Conservation (phyloP, 441 rosid species). For the Gossypium schwendimanii region DNA sequence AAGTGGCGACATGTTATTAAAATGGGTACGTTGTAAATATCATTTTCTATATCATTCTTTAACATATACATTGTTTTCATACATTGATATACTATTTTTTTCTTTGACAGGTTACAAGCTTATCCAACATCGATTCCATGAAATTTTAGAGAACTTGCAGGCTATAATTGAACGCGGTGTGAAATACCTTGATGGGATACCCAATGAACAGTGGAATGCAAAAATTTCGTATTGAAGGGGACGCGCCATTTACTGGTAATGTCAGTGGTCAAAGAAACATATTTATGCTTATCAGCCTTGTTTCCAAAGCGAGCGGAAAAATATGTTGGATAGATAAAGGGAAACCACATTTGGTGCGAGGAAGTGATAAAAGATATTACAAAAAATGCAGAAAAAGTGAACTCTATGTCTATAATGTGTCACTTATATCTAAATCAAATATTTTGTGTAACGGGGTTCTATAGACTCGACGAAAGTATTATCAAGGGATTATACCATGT, state of each 20-base stretch:
- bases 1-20: background rate
- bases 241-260: background rate
- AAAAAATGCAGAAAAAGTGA: too few species aligned
- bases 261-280: background rate
- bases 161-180: background rate
- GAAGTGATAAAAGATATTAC: background rate
- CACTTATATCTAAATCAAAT: background rate
- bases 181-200: background rate
- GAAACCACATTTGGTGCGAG: background rate
- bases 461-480: background rate
- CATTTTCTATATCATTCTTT: background rate
- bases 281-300: background rate
- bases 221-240: background rate
- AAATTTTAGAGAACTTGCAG: background rate
- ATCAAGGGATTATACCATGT: background rate
- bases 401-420: too few species aligned
- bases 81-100: too few species aligned
- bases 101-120: too few species aligned
- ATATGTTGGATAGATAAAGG: background rate
- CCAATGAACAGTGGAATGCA: background rate
- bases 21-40: background rate
- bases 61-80: too few species aligned
- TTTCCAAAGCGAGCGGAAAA: background rate
- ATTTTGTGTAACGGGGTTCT: too few species aligned
- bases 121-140: background rate